Evolutionary conservation across 495 filamentous ascomycete species (phyloP), one percentile per base, ranked within the genome.

Genomic region (Neurospora sp.): DNA sequence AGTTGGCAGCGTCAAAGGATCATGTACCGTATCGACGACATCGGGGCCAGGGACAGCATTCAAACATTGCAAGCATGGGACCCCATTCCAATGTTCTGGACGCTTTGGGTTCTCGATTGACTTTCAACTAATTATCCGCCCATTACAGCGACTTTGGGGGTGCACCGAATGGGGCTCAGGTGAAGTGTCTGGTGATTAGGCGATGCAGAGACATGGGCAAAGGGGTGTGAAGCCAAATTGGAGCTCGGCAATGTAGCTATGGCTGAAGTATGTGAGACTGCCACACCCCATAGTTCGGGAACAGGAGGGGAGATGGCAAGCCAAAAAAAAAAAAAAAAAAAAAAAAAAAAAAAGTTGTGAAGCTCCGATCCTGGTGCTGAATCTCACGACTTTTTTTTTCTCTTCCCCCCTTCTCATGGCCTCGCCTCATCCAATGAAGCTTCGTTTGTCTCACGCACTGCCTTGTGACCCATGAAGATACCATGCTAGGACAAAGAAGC

Each of bases 181-280:
- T 70, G 42, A 46, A 74, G 44, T n/a, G 40, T 44, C 53, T 46
- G 70, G 53, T 71, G 53, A 71, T 53, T 71, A 71, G 70, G 42
- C 22, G 41, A 68, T 71, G 44, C 70, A 71, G 44, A 69, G 44
- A 71, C 22, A 59, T 68, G 5, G 42, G 44, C 42, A 71, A 37
- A 35, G 44, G 42, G 53, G 70, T 69, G 68, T 69, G n/a, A 69
- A 66, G 53, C 20, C n/a, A 73, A 59, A 69, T 40, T 70, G 68
- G 35, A 37, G 40, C 40, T 40, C 35, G 37, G 53, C 71, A 76
- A 66, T 16, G 8, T 66, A 18, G 53, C 53, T 66, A 66, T 18
- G 53, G 27, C 27, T 61, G 27, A 66, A 66, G 14, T 66, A 27
- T 16, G 53, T 35, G 27, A 35, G 53, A 66, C 22, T 61, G 22